These are phyloP conservation scores for Fusarium acutatum DNA, from an alignment of 2,329 filamentous ascomycete genomes.

Conservation along the genomic window DNA sequence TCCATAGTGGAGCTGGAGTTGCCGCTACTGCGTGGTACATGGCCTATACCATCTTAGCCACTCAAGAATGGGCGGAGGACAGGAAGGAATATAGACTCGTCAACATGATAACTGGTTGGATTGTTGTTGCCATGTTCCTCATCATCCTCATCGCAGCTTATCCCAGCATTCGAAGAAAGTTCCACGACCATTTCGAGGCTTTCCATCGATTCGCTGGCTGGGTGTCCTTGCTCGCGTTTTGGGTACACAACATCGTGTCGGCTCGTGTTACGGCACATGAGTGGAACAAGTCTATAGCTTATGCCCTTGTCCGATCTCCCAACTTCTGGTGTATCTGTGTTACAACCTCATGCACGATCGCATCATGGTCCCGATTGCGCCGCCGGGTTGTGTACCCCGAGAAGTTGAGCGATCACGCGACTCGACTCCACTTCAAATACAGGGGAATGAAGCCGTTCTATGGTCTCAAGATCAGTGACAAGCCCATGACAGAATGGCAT, in stretches of 20 bases:
- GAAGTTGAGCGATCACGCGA: constrained; percentile 12
- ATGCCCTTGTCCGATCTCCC: constrained; percentile 4
- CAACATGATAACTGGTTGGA: constrained; percentile 13
- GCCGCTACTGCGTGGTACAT: constrained; percentile 9
- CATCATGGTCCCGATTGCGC: constrained; percentile 3
- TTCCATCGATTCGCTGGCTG: constrained; percentile 17
- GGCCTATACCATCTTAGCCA: constrained; percentile 1
- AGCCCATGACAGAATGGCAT: constrained; percentile 12
- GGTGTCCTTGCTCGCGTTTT: not conserved
- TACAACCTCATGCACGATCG: constrained; percentile 9
- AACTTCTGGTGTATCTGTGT: constrained; percentile 23
- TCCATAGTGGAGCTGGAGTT: constrained; percentile 14
- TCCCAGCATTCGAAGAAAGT: constrained; percentile 5
- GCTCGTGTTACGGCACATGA: constrained; percentile 8
- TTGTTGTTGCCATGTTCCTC: constrained; percentile 10
- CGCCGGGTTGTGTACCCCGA: constrained; percentile 4
- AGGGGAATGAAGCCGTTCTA: constrained; percentile 16
- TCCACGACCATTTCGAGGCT: constrained; percentile 11
- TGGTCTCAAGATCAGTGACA: constrained; percentile 20
- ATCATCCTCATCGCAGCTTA: constrained; percentile 5
- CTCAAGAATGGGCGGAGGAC: not conserved
- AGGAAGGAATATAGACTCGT: not conserved
- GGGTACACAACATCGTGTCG: constrained; percentile 15
- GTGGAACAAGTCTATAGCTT: not conserved
- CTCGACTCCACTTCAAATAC: constrained; percentile 21